phyloP scores from a whole-genome alignment of 176 grass and related monocot genomes.

The Neostapfia colusana region DNA sequence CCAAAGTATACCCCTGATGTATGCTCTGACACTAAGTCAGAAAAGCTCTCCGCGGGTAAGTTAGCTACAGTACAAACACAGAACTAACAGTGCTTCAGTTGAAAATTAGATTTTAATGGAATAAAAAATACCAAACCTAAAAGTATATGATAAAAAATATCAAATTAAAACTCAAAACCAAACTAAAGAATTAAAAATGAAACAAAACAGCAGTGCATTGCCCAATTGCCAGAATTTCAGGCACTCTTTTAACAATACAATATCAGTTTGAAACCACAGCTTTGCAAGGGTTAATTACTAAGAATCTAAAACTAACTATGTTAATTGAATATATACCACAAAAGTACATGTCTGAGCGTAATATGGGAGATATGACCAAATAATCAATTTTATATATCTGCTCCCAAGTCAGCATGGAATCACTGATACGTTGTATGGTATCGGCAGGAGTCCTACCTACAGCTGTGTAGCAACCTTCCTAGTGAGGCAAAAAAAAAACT shows the following conservation, averaged over 20 bases:
- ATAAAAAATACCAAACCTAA: neutral
- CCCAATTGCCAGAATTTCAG: neutral
- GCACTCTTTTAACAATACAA: neutral
- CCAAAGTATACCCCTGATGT: constrained; percentile 95
- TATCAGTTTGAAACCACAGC: neutral
- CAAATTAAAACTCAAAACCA: neutral
- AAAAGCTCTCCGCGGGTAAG: constrained; percentile 84
- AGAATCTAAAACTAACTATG: neutral
- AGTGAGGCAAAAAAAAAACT: constrained; percentile 18
- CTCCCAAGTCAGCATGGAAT: constrained; percentile 10
- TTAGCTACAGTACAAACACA: constrained; percentile 61
- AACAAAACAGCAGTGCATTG: constrained; percentile 5
- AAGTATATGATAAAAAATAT: neutral
- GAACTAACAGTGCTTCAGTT: constrained; percentile 32
- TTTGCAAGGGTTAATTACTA: neutral
- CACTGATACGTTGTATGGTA: neutral
- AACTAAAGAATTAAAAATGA: constrained; percentile 4
- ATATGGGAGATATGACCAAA: constrained; percentile 1
- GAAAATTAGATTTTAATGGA: neutral
- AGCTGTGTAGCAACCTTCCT: constrained; percentile 4
- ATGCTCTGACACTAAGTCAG: constrained; percentile 72
- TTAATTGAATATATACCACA: constrained; percentile 9
- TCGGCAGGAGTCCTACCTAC: constrained; percentile 10
- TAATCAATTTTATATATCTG: neutral
- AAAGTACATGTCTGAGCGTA: neutral